Percentiles rank a stretch among this genome's conserved stretches.
These are phyloP conservation scores for Blastobotrys petasosporus DNA, from an alignment of 1,139 yeast genomes.

Conservation along the genomic window DNA sequence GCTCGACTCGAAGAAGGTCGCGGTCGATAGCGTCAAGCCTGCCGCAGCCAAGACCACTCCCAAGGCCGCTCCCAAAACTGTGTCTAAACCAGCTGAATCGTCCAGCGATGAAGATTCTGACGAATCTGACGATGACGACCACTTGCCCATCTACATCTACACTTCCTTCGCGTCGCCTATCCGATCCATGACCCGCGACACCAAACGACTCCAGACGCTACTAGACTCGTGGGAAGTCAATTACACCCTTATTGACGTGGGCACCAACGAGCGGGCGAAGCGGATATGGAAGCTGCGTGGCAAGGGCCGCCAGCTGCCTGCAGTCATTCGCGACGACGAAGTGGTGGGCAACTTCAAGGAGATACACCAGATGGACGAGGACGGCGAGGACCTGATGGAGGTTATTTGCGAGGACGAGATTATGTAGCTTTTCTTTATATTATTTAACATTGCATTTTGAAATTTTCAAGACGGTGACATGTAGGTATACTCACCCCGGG, in stretches of 20 bases:
- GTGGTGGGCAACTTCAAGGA: conserved; percentile 77
- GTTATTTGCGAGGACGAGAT: conserved; percentile 30
- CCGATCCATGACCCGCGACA: conserved; percentile 73
- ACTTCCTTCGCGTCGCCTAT: conserved; percentile 89
- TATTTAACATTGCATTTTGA: no score
- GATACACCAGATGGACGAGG: conserved; percentile 41
- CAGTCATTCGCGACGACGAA: conserved; percentile 84
- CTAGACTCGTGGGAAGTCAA: conserved; percentile 67
- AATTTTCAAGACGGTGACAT: no score
- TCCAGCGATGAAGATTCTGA: conserved; percentile 8
- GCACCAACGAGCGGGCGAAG: conserved; percentile 83
- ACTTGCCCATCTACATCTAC: conserved; percentile 47
- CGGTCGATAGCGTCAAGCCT: background rate
- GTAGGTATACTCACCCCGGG: no score
- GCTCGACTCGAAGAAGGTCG: conserved; percentile 6
- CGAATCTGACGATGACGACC: conserved; percentile 9
- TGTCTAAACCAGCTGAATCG: conserved; percentile 1
- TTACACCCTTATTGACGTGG: conserved; percentile 70
- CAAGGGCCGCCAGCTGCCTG: conserved; percentile 74
- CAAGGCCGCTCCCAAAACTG: no score
- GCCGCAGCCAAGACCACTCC: no score
- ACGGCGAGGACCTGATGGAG: conserved; percentile 27
- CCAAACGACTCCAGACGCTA: conserved; percentile 71
- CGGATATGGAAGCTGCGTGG: conserved; percentile 79
- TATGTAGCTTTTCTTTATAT: conserved; percentile 1